Percentiles rank a stretch among this genome's conserved stretches.
Conservation (phyloP, 768 basidiomycete species). For the Russula sp. region DNA sequence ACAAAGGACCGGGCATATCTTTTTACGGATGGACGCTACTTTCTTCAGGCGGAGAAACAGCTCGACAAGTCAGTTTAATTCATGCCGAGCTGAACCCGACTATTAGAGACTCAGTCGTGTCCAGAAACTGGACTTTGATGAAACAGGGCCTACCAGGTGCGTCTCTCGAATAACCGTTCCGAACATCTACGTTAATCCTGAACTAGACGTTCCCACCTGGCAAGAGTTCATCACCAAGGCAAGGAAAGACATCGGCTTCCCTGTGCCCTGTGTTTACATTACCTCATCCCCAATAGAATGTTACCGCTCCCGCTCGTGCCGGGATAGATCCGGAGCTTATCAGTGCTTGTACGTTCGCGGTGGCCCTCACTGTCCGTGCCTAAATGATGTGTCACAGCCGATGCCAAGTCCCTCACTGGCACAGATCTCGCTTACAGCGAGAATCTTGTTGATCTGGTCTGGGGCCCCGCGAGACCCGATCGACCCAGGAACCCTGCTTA, state of each 20-base stretch:
- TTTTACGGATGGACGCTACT: constrained; percentile 96
- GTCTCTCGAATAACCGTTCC: constrained; percentile 16
- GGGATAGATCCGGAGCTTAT: constrained; percentile 82
- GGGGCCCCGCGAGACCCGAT: constrained; percentile 58
- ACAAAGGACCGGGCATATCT: constrained; percentile 64
- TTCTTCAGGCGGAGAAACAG: constrained; percentile 86
- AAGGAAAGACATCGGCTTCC: neutral
- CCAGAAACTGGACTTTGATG: constrained; percentile 89
- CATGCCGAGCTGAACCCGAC: neutral
- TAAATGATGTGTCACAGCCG: constrained; percentile 34
- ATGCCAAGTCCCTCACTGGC: constrained; percentile 53
- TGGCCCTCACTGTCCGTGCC: neutral
- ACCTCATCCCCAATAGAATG: constrained; percentile 37
- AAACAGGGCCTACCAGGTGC: constrained; percentile 80
- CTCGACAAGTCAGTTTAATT: constrained; percentile 59
- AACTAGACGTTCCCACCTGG: constrained; percentile 79
- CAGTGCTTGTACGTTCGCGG: constrained; percentile 42
- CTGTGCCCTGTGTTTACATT: neutral
- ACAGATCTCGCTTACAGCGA: constrained; percentile 56
- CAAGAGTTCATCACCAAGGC: constrained; percentile 79
- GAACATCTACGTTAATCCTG: constrained; percentile 12
- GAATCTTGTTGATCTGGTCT: constrained; percentile 78
- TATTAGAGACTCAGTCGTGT: neutral
- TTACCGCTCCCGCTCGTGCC: constrained; percentile 54
- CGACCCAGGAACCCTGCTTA: constrained; percentile 64